Evolutionary conservation across 768 basidiomycete genomes (phyloP).

Genomic region (Chalciporus chontae): DNA sequence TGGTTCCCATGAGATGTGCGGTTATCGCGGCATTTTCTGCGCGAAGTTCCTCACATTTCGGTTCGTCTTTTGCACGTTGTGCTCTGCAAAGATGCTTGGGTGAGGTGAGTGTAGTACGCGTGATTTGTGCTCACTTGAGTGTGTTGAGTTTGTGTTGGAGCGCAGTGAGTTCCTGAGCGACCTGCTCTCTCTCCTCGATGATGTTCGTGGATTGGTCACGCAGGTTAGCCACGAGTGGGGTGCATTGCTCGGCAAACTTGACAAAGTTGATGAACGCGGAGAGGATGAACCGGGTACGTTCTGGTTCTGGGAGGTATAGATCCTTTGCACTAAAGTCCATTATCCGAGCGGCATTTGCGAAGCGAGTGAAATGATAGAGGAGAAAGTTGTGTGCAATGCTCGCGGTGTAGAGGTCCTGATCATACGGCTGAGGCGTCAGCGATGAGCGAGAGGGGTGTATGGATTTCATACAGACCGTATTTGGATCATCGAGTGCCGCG

Average conservation of each 20-base stretch:
- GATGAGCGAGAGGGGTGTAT: background rate
- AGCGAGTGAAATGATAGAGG: conserved; percentile 69
- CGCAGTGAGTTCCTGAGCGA: conserved; percentile 45
- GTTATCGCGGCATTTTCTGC: conserved; percentile 60
- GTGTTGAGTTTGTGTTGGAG: conserved; percentile 49
- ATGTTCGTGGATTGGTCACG: conserved; percentile 56
- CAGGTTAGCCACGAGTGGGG: conserved; percentile 57
- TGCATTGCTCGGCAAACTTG: conserved; percentile 80
- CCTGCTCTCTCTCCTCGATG: conserved; percentile 59
- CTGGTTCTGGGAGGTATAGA: conserved; percentile 64
- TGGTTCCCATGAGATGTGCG: conserved; percentile 64
- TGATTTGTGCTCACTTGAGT: conserved; percentile 47
- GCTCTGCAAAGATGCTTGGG: conserved; percentile 36
- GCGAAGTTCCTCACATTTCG: conserved; percentile 56
- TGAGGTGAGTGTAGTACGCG: background rate
- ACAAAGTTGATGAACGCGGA: conserved; percentile 93
- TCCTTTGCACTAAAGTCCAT: conserved; percentile 78
- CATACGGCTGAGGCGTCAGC: background rate
- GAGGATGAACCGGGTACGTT: conserved; percentile 71
- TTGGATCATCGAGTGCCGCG: conserved; percentile 45
- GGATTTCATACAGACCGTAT: conserved; percentile 42
- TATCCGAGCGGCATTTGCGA: conserved; percentile 70
- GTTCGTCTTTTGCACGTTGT: conserved; percentile 66
- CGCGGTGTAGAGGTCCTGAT: conserved; percentile 62
- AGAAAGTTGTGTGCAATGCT: conserved; percentile 62